Percentiles rank a stretch among this genome's conserved stretches.
These are phyloP conservation scores for Pulveroboletus sp. DNA, from an alignment of 768 basidiomycete species.

Conservation along the genomic window DNA sequence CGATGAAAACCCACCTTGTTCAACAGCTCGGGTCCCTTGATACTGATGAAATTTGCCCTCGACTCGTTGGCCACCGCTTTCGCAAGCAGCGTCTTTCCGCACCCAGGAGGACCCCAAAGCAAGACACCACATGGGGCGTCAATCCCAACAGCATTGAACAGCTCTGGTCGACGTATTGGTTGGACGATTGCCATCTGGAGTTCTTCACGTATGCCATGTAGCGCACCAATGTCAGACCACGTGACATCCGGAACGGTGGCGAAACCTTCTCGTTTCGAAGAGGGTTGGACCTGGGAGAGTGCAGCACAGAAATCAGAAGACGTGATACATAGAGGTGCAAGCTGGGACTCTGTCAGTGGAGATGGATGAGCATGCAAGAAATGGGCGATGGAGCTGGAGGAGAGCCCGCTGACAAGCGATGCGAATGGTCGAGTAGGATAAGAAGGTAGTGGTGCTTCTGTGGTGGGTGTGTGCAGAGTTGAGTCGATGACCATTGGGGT, in stretches of 20 bases:
- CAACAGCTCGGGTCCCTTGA: slow-evolving; percentile 94
- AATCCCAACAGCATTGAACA: slow-evolving; percentile 88
- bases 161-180: slow-evolving; percentile 84
- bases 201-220: slow-evolving; percentile 84
- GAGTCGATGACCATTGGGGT: slow-evolving; percentile 39
- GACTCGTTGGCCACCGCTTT: slow-evolving; percentile 98
- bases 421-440: slow-evolving; percentile 32
- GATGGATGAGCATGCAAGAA: slow-evolving; percentile 87
- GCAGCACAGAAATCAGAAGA: slow-evolving; percentile 77
- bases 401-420: slow-evolving; percentile 39
- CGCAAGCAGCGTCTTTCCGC: slow-evolving; percentile 96
- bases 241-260: slow-evolving; percentile 95
- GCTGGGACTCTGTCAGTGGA: slow-evolving; percentile 73
- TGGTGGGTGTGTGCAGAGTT: slow-evolving; percentile 14
- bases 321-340: slow-evolving; percentile 79
- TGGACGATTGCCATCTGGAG: slow-evolving; percentile 98
- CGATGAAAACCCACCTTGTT: slow-evolving; percentile 71
- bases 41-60: slow-evolving; percentile 94
- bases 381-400: slow-evolving; percentile 73
- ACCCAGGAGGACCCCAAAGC: slow-evolving; percentile 98
- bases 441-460: slow-evolving; percentile 12
- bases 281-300: slow-evolving; percentile 89
- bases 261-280: slow-evolving; percentile 96
- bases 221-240: slow-evolving; percentile 92
- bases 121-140: slow-evolving; percentile 90